phyloP scores from a whole-genome alignment of 2,329 filamentous ascomycete species.

The Laburnicola sp. region DNA sequence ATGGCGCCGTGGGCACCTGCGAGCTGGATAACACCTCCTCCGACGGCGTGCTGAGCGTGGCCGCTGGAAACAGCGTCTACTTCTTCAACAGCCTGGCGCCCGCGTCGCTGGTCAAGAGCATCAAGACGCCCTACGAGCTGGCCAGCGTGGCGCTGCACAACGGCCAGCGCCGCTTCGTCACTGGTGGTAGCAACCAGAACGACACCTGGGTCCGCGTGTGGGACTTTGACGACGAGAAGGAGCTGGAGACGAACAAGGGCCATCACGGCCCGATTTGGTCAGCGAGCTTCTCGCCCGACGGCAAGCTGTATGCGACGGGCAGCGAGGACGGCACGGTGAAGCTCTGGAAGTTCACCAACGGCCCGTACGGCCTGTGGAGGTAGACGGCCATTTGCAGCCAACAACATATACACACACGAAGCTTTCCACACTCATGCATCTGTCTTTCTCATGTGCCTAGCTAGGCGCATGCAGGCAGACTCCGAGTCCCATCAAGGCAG shows the following conservation, averaged over 20 bases:
- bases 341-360: constrained; percentile 71
- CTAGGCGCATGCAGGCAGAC: neutral
- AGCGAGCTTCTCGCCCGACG: constrained; percentile 89
- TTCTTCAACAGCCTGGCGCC: constrained; percentile 81
- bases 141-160: constrained; percentile 88
- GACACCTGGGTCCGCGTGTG: constrained; percentile 98
- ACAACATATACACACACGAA: neutral
- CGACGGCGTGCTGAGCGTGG: constrained; percentile 80
- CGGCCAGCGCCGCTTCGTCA: constrained; percentile 79
- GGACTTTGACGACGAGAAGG: constrained; percentile 79
- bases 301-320: constrained; percentile 92
- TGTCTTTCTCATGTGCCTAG: neutral
- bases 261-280: constrained; percentile 99
- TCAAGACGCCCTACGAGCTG: constrained; percentile 79
- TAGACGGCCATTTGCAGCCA: constrained; percentile 32
- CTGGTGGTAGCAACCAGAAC: constrained; percentile 73
- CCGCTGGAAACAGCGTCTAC: constrained; percentile 91
- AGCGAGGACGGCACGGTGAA: constrained; percentile 99
- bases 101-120: constrained; percentile 72
- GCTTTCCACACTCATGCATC: neutral
- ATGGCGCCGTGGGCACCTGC: constrained; percentile 86
- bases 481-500: neutral
- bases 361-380: constrained; percentile 68
- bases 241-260: constrained; percentile 91
- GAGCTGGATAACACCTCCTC: constrained; percentile 70